Evolutionary conservation across 2,329 filamentous ascomycete species (phyloP), one percentile per base, ranked within the genome.

Genomic region (Beauveria varroae): DNA sequence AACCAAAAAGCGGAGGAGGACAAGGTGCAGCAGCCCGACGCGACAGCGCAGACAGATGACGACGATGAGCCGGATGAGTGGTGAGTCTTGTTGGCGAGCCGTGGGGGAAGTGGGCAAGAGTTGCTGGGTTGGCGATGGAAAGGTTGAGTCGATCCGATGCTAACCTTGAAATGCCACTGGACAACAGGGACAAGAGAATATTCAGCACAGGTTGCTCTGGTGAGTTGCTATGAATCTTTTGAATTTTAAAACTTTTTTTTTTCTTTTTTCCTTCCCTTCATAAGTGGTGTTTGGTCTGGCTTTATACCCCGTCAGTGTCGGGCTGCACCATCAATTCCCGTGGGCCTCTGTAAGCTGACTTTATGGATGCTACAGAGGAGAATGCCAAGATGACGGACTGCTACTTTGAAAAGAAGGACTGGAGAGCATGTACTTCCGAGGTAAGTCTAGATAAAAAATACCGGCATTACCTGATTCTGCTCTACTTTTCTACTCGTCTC

Each of bases 1-100:
- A 18, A 24, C 2, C 4, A 12, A 57, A 43, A 52, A 50, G 49
- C n/a, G 14, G 57, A 47, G 49, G 80, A 83, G 63, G 81, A 67
- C 57, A 67, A 76, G 46, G 68, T 46, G 57, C 57, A 72, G 52
- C 69, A 71, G 56, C 69, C 74, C 44, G 79, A 71, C 64, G 70
- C 72, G 34, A 67, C 73, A 20, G 70, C 56, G 71, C 64, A 66
- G 40, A 70, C 79, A 30, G 79, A 84, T 50, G 84, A 86, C 43
- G 90, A 93, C 62, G 92, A 97, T 75, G 93, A 97, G 75, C 90
- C 90, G 4, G 95, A 98, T 81, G 93, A 96, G 63, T 98, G 93
- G 95, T 98, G 79, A 75, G 84, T 46, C 41, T 51, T 56, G 24
- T 10, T 51, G 20, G 44, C 14, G 41, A 26, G 59, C 22, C 34